Conservation (phyloP, 2,329 filamentous ascomycete species). For the Knufia petricola region DNA sequence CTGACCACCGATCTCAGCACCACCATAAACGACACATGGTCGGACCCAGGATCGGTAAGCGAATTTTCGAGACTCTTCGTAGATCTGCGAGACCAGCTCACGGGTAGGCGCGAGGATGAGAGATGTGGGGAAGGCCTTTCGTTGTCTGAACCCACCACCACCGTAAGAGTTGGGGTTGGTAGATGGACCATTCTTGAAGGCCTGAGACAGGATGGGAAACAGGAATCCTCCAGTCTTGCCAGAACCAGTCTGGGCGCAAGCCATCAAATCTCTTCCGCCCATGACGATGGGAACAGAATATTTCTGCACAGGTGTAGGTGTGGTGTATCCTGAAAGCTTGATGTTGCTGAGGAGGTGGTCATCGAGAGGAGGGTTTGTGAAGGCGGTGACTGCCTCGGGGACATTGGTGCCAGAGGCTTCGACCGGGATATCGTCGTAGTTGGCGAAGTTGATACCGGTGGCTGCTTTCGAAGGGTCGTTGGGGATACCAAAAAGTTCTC, state of each 20-base stretch:
- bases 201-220: conserved; percentile 97
- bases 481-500: conserved; percentile 82
- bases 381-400: conserved; percentile 79
- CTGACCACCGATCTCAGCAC: conserved; percentile 96
- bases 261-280: conserved; percentile 96
- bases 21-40: conserved; percentile 96
- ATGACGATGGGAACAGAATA: conserved; percentile 99
- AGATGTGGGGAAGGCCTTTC: conserved; percentile 95
- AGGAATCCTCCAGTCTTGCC: conserved; percentile 99
- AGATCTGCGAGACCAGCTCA: conserved; percentile 98
- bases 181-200: conserved; percentile 81
- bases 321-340: conserved; percentile 84
- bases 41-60: conserved; percentile 98
- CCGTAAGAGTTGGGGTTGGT: conserved; percentile 51
- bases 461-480: conserved; percentile 94
- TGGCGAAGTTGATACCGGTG: conserved; percentile 99
- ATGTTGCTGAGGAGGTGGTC: conserved; percentile 92
- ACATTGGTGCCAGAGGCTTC: conserved; percentile 92
- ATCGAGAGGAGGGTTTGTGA: conserved; percentile 91
- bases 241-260: conserved; percentile 98
- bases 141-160: conserved; percentile 68
- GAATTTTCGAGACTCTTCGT: conserved; percentile 94
- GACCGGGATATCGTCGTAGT: conserved; percentile 98
- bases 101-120: conserved; percentile 92
- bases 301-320: conserved; percentile 95